Evolutionary conservation across 2,329 filamentous ascomycete genomes (phyloP).

Genomic region (Scopulariopsis brevicaulis): DNA sequence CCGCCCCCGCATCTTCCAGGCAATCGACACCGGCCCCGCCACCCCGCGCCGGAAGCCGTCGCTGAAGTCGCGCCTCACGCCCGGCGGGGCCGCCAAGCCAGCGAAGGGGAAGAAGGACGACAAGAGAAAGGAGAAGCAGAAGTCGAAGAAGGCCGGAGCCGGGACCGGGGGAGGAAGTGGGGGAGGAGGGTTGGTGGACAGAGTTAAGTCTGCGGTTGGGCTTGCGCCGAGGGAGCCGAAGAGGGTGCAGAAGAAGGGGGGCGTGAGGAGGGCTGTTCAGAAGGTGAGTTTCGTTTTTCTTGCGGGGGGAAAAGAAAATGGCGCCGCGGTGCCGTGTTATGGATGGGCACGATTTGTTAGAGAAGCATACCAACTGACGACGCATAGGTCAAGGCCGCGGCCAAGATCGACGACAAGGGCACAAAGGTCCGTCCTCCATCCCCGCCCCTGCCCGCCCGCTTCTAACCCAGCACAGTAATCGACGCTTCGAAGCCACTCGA

Average conservation of each 20-base stretch:
- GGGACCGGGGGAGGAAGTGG: not conserved
- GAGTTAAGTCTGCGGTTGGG: not conserved
- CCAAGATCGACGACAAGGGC: not conserved
- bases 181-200: not conserved
- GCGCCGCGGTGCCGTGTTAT: too few species aligned
- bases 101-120: not conserved
- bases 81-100: not conserved
- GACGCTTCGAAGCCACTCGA: not conserved
- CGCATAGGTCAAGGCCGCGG: not conserved
- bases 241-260: not conserved
- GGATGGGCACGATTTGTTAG: too few species aligned
- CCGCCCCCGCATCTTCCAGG: conserved; percentile 37
- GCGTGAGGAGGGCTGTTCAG: conserved; percentile 2
- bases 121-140: not conserved
- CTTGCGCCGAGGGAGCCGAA: not conserved
- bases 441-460: not conserved
- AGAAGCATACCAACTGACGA: not conserved
- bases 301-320: too few species aligned
- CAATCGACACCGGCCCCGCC: conserved; percentile 32
- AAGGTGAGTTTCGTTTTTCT: not conserved
- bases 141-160: not conserved
- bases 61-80: not conserved
- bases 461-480: not conserved
- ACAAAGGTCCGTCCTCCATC: not conserved
- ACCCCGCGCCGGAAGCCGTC: conserved; percentile 1